These are phyloP conservation scores for Rhodotorula babjevae DNA, from an alignment of 768 basidiomycete species.

Conservation along the genomic window DNA sequence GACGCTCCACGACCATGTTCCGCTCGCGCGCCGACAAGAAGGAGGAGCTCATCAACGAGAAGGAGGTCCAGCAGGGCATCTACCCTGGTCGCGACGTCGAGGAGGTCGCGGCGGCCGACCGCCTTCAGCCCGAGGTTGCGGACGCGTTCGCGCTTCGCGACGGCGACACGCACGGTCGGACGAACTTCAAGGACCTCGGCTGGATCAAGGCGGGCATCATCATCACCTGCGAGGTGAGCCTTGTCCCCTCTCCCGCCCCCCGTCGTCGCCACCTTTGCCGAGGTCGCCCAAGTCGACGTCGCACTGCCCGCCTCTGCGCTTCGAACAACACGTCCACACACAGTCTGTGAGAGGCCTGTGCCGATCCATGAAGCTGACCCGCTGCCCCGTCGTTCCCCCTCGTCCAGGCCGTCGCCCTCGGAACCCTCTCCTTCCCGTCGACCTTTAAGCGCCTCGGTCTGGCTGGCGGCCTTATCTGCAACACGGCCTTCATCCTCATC, in stretches of 20 bases:
- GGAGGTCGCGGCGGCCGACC: background rate
- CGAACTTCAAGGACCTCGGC: constrained; percentile 2
- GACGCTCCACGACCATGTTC: background rate
- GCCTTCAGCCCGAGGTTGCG: background rate
- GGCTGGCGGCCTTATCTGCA: constrained; percentile 1
- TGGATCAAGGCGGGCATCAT: constrained; percentile 4
- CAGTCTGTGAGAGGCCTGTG: background rate
- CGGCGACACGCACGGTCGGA: background rate
- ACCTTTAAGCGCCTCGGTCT: constrained; percentile 3
- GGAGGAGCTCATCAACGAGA: background rate
- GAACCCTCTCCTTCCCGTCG: constrained; percentile 7
- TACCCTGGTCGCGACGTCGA: background rate
- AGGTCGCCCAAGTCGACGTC: too few species aligned
- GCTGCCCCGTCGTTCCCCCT: too few species aligned
- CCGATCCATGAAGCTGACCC: background rate
- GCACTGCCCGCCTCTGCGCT: too few species aligned
- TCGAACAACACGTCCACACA: background rate
- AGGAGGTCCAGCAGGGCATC: background rate
- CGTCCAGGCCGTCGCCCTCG: constrained; percentile 15
- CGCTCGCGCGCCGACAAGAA: background rate
- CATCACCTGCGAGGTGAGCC: constrained; percentile 6
- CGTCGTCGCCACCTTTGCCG: too few species aligned
- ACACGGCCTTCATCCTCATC: background rate
- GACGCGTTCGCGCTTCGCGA: constrained; percentile 4
- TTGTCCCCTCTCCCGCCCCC: background rate